These are phyloP conservation scores for Tricholoma flavovirens DNA, from an alignment of 768 basidiomycete species.

Conservation along the genomic window DNA sequence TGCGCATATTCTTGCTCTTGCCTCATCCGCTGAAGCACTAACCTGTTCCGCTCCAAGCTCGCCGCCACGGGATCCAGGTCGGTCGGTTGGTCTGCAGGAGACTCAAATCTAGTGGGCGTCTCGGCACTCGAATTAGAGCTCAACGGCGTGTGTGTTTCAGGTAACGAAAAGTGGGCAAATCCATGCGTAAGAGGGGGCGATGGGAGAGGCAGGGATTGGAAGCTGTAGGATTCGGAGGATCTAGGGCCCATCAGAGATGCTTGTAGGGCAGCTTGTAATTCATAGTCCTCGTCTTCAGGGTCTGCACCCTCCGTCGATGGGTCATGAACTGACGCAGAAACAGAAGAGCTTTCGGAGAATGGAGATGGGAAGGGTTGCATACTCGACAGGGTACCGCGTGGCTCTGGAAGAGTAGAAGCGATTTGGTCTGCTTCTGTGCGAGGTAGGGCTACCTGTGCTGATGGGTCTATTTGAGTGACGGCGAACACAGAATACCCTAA, in stretches of 20 bases:
- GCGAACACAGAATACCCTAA: constrained; percentile 80
- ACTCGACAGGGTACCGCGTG: constrained; percentile 15
- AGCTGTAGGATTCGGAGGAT: constrained; percentile 5
- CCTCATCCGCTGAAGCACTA: constrained; percentile 57
- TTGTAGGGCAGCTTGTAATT: constrained; percentile 82
- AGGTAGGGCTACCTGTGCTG: constrained; percentile 47
- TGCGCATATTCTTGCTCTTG: constrained; percentile 64
- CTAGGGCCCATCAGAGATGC: constrained; percentile 54
- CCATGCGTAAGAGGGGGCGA: constrained; percentile 23
- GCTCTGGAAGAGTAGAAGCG: constrained; percentile 57
- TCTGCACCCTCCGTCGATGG: constrained; percentile 23
- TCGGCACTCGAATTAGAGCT: constrained; percentile 13
- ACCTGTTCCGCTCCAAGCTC: constrained; percentile 60
- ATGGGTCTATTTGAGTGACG: constrained; percentile 58
- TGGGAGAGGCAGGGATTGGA: constrained; percentile 11
- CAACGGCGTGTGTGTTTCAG: constrained; percentile 12
- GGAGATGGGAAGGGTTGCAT: constrained; percentile 5
- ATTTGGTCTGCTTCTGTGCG: constrained; percentile 69
- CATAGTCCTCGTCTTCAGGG: constrained; percentile 80
- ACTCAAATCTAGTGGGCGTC: constrained; percentile 11
- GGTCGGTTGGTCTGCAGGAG: constrained; percentile 12
- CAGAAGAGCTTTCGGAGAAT: neutral
- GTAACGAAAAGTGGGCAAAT: constrained; percentile 19
- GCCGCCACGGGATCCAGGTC: constrained; percentile 54
- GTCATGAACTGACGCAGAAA: constrained; percentile 7